Base-by-base conservation (phyloP, 768 basidiomycete genomes). In the Rhodotorula diobovata region DNA sequence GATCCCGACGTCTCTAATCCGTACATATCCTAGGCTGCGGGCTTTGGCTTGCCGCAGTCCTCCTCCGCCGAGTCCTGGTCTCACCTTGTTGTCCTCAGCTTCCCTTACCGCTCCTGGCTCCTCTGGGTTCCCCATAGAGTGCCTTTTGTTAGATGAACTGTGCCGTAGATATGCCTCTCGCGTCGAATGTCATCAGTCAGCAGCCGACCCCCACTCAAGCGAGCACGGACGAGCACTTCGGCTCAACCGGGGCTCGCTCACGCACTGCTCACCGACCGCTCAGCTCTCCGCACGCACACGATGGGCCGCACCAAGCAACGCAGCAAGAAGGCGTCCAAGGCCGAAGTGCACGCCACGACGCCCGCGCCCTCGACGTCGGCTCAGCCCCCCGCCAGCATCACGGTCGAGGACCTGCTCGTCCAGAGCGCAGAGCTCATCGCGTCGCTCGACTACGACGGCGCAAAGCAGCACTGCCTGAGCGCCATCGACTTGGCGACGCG, bases 341-440 rank as follows among this genome's bases (percentile, higher is more conserved):
- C 63, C 6, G 37, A 37, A 25, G n/a, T 11, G 51, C n/a, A n/a
- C 34, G 41, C 53, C 6, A 50, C 55, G 11, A 34, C 64, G 21
- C 45, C 56, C 12, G 61, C 61, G 5, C 35, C 65, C 1, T 59
- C 65, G 37, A 48, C 65, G 3, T 16, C 61, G 30, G 61, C 70
- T 6, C 55, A 56, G 14, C 45, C 48, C 21, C 70, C 70, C 12
- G 25, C 46, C 10, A 12, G 12, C 30, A 37, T 71, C 54, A 71
- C 66, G 39, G 63, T 73, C 32, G 48, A 71, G 23, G 70, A 74
- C 34, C 60, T 78, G 53, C 71, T 78, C 50, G 63, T 70, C 35
- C 67, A 76, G 43, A 66, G 73, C 23, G 73, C 77, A 11, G 56
- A 62, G 46, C 37, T 60, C 23, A 71, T 74, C 63, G 76, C 63